Conservation (phyloP, 768 basidiomycete genomes). For the Russula sp. region DNA sequence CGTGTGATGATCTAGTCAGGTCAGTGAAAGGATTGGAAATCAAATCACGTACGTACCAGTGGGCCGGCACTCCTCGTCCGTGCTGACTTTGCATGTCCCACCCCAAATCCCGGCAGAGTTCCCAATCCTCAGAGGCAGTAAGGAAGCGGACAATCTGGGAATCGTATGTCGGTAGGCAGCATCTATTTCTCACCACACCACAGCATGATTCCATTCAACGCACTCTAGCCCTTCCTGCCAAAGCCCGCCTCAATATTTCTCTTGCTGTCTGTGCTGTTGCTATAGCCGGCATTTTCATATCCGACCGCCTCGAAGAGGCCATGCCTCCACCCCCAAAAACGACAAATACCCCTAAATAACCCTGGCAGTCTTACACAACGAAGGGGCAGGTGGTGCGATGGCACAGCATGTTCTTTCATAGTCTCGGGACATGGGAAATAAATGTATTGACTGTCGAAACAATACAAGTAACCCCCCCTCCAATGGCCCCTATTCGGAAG, state of each 20-base stretch:
- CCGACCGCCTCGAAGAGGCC: slow-evolving; percentile 30
- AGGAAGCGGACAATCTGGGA: slow-evolving; percentile 35
- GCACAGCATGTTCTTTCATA: background rate
- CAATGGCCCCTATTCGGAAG: background rate
- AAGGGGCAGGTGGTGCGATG: background rate
- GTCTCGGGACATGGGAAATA: background rate
- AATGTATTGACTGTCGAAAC: background rate
- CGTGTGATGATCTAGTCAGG: background rate
- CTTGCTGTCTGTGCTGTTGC: slow-evolving; percentile 32
- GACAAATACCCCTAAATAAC: background rate
- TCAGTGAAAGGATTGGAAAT: slow-evolving; percentile 1
- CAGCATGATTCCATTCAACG: slow-evolving; percentile 4
- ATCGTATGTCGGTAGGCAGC: slow-evolving; percentile 38
- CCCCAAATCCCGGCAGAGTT: background rate
- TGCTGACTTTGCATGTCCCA: slow-evolving; percentile 2
- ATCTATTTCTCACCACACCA: background rate
- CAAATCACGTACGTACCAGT: background rate
- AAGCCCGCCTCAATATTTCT: slow-evolving; percentile 31
- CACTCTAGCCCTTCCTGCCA: slow-evolving; percentile 31
- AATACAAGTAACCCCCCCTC: background rate
- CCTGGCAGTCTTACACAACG: background rate
- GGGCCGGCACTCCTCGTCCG: background rate
- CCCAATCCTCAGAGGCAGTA: slow-evolving; percentile 19
- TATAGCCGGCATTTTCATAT: slow-evolving; percentile 28
- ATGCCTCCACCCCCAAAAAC: slow-evolving; percentile 24